These are phyloP conservation scores for Eimeria acervulina DNA, from an alignment of 169 alveolate genomes.

Conservation along the genomic window DNA sequence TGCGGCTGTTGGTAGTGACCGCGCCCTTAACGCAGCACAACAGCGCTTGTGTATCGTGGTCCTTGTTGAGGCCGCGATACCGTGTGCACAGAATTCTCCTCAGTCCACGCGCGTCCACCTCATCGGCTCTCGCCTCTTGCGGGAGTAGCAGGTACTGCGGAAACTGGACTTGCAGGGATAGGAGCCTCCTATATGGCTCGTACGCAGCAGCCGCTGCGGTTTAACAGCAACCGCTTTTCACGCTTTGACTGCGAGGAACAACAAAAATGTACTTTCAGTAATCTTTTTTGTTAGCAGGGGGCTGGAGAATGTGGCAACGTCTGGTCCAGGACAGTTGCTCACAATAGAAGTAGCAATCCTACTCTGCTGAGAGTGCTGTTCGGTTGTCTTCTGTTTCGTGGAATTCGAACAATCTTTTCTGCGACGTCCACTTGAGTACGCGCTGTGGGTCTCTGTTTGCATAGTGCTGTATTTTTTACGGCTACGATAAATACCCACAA, in stretches of 20 bases:
- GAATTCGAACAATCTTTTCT: neutral
- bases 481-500: neutral
- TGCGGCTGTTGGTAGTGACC: conserved; percentile 53
- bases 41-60: conserved; percentile 3
- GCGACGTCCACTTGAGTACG: neutral
- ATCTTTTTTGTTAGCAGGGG: conserved; percentile 65
- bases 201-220: conserved; percentile 78
- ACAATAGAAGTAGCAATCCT: neutral
- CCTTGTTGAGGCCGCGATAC: conserved; percentile 61
- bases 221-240: conserved; percentile 77
- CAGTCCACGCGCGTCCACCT: conserved; percentile 71
- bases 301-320: neutral
- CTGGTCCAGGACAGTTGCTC: neutral
- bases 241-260: conserved; percentile 67
- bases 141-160: conserved; percentile 58
- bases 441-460: neutral
- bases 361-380: neutral
- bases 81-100: conserved; percentile 72
- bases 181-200: conserved; percentile 59
- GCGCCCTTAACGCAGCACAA: conserved; percentile 66
- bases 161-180: conserved; percentile 77
- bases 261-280: neutral
- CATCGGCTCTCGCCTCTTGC: conserved; percentile 23
- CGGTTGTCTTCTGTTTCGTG: neutral
- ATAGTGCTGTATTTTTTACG: neutral